Evolutionary conservation across 345 rosid species (phyloP).

Genomic region (Hibiscus syriacus): DNA sequence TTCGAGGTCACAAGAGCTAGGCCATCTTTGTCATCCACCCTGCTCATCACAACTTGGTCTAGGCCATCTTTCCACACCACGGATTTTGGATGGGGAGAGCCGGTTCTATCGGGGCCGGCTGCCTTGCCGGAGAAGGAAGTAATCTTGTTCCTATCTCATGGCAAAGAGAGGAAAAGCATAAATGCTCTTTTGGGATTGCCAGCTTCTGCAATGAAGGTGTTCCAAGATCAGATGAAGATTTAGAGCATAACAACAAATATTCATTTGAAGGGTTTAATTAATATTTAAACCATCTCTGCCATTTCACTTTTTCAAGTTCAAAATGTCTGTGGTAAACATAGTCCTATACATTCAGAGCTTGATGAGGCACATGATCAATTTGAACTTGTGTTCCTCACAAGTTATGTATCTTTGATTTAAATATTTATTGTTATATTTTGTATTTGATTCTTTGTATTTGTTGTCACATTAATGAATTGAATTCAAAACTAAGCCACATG

Average conservation of each 20-base stretch:
- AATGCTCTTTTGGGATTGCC: slow-evolving; percentile 87
- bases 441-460: slow-evolving; percentile 6
- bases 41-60: too few relatives aligned
- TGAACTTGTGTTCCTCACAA: neutral
- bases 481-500: too few relatives aligned
- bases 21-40: too few relatives aligned
- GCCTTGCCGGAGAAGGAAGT: too few relatives aligned
- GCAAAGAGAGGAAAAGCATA: too few relatives aligned
- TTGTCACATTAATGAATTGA: too few relatives aligned
- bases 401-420: neutral
- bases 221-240: slow-evolving; percentile 35
- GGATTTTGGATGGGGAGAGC: too few relatives aligned
- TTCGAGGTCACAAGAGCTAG: too few relatives aligned
- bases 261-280: neutral
- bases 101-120: too few relatives aligned
- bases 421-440: neutral
- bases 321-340: neutral
- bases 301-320: neutral
- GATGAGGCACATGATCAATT: neutral
- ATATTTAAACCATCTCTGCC: neutral
- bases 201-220: slow-evolving; percentile 60
- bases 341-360: neutral
- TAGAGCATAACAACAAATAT: neutral
- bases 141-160: too few relatives aligned
- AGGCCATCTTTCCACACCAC: too few relatives aligned